Percentiles rank a stretch among this genome's conserved stretches.
Conservation (phyloP, 306 rosid genomes). For the Crotalaria pallida region DNA sequence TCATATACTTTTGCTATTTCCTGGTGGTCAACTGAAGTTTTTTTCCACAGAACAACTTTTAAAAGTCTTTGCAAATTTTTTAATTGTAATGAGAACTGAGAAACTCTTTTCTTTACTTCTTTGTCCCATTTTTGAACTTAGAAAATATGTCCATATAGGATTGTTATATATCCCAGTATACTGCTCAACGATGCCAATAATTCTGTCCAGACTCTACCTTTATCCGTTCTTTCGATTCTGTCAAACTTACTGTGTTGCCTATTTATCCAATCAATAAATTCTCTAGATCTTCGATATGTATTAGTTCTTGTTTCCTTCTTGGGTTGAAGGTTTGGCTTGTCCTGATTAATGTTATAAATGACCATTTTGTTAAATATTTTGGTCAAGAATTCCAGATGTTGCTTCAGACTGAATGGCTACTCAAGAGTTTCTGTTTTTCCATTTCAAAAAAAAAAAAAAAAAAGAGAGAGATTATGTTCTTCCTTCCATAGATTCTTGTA, state of each 20-base stretch:
- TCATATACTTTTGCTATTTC: slow-evolving; percentile 7
- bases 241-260: background rate
- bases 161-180: background rate
- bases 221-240: background rate
- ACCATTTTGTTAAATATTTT: background rate
- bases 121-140: background rate
- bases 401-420: background rate
- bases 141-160: background rate
- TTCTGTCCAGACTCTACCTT: background rate
- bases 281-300: background rate
- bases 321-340: background rate
- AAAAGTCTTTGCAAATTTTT: background rate
- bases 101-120: background rate
- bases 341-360: background rate
- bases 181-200: slow-evolving; percentile 1
- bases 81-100: background rate
- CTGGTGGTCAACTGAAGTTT: background rate
- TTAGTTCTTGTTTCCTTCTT: background rate
- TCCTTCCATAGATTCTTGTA: background rate
- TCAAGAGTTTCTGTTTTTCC: background rate
- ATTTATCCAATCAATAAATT: background rate
- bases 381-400: background rate
- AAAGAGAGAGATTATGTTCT: too few species aligned
- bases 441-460: too few species aligned
- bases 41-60: background rate